Evolutionary conservation across 1,284 basidiomycete genomes (phyloP).

Genomic region (Crocinoboletus sp.): DNA sequence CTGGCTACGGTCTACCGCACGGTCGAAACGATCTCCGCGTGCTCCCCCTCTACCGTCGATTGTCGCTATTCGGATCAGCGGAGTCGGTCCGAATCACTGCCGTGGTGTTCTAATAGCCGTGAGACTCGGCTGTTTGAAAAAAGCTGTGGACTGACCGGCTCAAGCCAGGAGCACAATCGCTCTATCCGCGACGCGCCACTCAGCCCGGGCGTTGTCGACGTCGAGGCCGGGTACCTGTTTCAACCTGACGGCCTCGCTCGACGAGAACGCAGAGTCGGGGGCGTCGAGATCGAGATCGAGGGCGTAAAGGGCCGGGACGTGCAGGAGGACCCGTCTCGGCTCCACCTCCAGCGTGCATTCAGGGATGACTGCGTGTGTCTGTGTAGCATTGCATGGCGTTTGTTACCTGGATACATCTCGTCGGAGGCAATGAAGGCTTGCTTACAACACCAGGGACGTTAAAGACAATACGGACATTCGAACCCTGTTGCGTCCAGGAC

Average conservation of each 20-base stretch:
- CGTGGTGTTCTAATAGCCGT: not conserved
- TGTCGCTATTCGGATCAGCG: not conserved
- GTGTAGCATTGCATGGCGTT: slow-evolving; percentile 2
- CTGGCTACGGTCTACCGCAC: slow-evolving; percentile 1
- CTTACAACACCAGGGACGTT: slow-evolving; percentile 52
- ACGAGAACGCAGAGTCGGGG: slow-evolving; percentile 46
- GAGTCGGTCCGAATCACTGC: slow-evolving; percentile 7
- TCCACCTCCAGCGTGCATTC: slow-evolving; percentile 57
- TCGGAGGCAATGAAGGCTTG: slow-evolving; percentile 6
- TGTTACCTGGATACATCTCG: slow-evolving; percentile 10
- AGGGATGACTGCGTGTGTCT: slow-evolving; percentile 45
- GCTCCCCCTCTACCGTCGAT: slow-evolving; percentile 1
- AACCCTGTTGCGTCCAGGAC: slow-evolving; percentile 46
- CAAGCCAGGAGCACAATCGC: slow-evolving; percentile 41
- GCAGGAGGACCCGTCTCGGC: slow-evolving; percentile 48
- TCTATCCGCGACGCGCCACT: slow-evolving; percentile 56
- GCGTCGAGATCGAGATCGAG: slow-evolving; percentile 54
- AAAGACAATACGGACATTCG: slow-evolving; percentile 43
- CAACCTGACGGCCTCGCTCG: slow-evolving; percentile 37
- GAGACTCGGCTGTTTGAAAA: not conserved
- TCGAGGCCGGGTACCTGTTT: slow-evolving; percentile 55
- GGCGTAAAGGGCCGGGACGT: slow-evolving; percentile 42
- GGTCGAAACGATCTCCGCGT: not conserved
- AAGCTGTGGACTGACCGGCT: slow-evolving; percentile 8
- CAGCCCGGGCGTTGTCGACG: slow-evolving; percentile 55